Evolutionary conservation across 2,329 filamentous ascomycete genomes (phyloP).

Genomic region (Monosporascus sp.): DNA sequence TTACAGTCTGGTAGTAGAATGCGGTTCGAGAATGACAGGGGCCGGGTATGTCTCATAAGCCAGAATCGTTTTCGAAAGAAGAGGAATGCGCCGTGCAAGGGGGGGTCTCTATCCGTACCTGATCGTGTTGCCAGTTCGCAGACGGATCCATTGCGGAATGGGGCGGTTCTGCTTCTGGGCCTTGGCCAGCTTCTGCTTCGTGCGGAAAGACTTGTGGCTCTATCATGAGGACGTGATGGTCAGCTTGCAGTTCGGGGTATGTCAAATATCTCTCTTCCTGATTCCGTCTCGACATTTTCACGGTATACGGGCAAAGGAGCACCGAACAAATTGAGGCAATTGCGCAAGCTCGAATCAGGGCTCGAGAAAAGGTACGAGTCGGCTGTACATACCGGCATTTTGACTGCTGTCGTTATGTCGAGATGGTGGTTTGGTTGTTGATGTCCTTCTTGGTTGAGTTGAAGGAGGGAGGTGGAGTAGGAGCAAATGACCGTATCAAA

Average conservation of each 20-base stretch:
- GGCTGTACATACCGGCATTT: conserved; percentile 33
- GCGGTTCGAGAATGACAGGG: no score
- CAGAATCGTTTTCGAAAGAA: no score
- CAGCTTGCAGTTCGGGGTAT: conserved; percentile 8
- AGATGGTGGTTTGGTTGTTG: conserved; percentile 19
- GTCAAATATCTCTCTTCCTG: conserved; percentile 5
- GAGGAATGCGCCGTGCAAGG: neutral
- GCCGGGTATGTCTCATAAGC: no score
- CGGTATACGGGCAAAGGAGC: no score
- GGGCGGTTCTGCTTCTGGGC: conserved; percentile 99
- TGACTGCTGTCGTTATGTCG: conserved; percentile 34
- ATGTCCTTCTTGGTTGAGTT: conserved; percentile 15
- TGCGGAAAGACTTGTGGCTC: conserved; percentile 99
- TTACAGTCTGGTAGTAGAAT: neutral
- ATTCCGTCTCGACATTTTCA: no score
- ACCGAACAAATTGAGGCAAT: no score
- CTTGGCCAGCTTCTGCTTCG: conserved; percentile 99
- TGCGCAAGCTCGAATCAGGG: no score
- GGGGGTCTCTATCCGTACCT: conserved; percentile 60
- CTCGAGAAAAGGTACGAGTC: neutral
- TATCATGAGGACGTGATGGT: conserved; percentile 35
- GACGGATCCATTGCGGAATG: conserved; percentile 99
- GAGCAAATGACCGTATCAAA: neutral
- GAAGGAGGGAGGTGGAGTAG: conserved; percentile 17
- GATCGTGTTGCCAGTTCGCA: conserved; percentile 98